These are phyloP conservation scores for Tolypocladium tropicale DNA, from an alignment of 2,329 filamentous ascomycete species.

Conservation along the genomic window DNA sequence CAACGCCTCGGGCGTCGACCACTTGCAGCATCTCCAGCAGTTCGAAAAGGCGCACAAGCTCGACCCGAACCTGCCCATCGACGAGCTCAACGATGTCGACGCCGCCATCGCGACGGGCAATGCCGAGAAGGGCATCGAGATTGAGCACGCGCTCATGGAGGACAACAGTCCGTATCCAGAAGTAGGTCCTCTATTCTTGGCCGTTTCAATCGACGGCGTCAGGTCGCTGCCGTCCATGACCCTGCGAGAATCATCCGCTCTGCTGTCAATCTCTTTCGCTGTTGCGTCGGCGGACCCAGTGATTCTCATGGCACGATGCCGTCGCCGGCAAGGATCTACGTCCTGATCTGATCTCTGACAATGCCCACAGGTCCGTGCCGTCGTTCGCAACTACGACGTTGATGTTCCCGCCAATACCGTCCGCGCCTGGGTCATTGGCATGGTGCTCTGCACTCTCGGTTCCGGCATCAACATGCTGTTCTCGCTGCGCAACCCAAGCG, in stretches of 20 bases:
- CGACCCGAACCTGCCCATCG: constrained; percentile 55
- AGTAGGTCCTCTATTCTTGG: constrained; percentile 32
- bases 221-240: not conserved
- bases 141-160: constrained; percentile 48
- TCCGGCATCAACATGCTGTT: constrained; percentile 53
- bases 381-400: constrained; percentile 54
- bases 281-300: not conserved
- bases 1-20: constrained; percentile 29
- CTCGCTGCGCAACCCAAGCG: constrained; percentile 47
- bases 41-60: constrained; percentile 52
- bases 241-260: not conserved
- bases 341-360: not conserved
- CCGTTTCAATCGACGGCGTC: not conserved
- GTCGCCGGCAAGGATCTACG: not conserved
- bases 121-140: constrained; percentile 43
- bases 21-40: constrained; percentile 37
- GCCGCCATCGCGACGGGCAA: constrained; percentile 43
- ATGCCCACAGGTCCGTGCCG: constrained; percentile 45
- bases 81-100: constrained; percentile 50
- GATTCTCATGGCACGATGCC: not conserved
- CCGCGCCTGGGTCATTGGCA: constrained; percentile 52
- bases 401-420: constrained; percentile 55
- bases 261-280: not conserved
- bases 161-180: constrained; percentile 60
- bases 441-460: constrained; percentile 51